Conservation (phyloP, 169 alveolate genomes). For the Eimeria falciformis region DNA sequence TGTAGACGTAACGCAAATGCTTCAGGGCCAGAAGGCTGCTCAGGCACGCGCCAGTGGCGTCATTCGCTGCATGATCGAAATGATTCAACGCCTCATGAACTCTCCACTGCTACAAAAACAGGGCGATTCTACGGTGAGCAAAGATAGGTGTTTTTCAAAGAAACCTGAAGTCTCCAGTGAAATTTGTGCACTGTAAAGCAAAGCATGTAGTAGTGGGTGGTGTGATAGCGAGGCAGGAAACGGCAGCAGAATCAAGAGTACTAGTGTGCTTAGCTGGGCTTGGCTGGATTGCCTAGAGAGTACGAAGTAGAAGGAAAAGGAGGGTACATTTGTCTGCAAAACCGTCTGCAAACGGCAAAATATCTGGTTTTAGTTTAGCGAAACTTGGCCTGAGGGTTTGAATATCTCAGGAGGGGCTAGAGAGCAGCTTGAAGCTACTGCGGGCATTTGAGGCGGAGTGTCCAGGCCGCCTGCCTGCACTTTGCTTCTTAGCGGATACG, state of each 20-base stretch:
- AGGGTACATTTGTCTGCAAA: too few species aligned
- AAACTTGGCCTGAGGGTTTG: too few species aligned
- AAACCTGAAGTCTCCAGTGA: too few species aligned
- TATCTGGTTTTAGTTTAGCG: too few species aligned
- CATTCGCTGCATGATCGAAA: neutral
- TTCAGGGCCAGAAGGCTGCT: neutral
- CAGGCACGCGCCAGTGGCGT: neutral
- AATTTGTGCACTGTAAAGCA: too few species aligned
- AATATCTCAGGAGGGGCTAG: neutral
- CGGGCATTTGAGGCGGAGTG: constrained; percentile 14
- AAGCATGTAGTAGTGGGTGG: too few species aligned
- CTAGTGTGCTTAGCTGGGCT: too few species aligned
- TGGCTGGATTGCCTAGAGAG: too few species aligned
- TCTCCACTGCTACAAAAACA: neutral
- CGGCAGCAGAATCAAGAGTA: too few species aligned
- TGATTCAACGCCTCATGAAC: constrained; percentile 3
- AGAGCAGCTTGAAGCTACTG: constrained; percentile 7
- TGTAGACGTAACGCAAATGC: neutral
- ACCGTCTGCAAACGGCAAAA: too few species aligned
- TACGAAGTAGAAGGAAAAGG: too few species aligned
- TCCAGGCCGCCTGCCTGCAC: constrained; percentile 18
- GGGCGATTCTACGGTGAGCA: neutral
- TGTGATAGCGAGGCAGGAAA: too few species aligned
- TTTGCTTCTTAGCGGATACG: constrained; percentile 11
- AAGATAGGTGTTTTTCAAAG: neutral